These are phyloP conservation scores for Fusarium sp. DNA, from an alignment of 2,329 filamentous ascomycete species.

Conservation along the genomic window DNA sequence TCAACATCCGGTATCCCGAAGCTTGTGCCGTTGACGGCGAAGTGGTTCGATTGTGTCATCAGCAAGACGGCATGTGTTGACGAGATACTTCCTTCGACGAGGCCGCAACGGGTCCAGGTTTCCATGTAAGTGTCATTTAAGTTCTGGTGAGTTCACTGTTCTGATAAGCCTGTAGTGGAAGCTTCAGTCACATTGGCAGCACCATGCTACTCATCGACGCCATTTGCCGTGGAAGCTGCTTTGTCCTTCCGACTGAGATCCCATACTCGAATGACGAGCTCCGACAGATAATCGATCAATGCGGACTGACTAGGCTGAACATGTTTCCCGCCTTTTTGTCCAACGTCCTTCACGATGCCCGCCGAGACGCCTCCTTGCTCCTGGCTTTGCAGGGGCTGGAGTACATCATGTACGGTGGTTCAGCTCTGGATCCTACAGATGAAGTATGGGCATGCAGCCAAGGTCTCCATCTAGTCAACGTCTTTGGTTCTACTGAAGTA, in stretches of 20 bases:
- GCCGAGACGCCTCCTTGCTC: slow-evolving; percentile 12
- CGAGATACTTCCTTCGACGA: neutral
- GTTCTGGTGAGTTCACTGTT: rapidly evolving
- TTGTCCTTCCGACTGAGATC: slow-evolving; percentile 23
- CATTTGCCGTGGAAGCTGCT: slow-evolving; percentile 14
- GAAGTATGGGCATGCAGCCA: slow-evolving; percentile 24
- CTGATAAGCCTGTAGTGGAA: slow-evolving; percentile 22
- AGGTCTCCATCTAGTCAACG: slow-evolving; percentile 15
- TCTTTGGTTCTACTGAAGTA: slow-evolving; percentile 30
- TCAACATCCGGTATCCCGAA: slow-evolving; percentile 39
- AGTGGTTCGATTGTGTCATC: slow-evolving; percentile 19
- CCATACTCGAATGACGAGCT: slow-evolving; percentile 22
- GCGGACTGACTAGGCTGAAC: slow-evolving; percentile 6
- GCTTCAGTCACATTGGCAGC: slow-evolving; percentile 31
- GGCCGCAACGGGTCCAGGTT: neutral
- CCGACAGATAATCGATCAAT: slow-evolving; percentile 10
- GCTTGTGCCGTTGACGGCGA: slow-evolving; percentile 33
- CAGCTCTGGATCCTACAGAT: slow-evolving; percentile 4
- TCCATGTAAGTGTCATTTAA: neutral
- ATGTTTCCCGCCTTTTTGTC: slow-evolving; percentile 22
- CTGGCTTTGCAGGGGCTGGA: slow-evolving; percentile 18
- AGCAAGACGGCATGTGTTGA: neutral
- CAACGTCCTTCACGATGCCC: slow-evolving; percentile 20
- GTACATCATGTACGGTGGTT: slow-evolving; percentile 6
- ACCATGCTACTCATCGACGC: slow-evolving; percentile 1